These are phyloP conservation scores for Vitis hybrid DNA, from an alignment of 177 flowering plant species.

Conservation along the genomic window DNA sequence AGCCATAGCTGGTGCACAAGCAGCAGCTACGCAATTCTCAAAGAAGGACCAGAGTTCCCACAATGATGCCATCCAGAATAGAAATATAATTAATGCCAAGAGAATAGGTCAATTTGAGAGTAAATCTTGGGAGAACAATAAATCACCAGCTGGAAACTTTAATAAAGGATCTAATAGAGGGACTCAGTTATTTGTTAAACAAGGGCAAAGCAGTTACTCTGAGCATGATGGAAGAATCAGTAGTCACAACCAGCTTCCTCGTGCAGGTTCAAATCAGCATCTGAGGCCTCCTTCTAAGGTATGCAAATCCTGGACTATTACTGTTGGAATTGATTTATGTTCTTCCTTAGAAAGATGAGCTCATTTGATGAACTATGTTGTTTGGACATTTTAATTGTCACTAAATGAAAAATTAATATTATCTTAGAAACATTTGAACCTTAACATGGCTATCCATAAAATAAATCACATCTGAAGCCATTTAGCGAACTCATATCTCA, in stretches of 20 bases:
- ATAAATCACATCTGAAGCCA: no score
- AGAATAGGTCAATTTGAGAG: conserved; percentile 5
- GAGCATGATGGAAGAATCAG: conserved; percentile 16
- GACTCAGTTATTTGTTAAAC: not conserved
- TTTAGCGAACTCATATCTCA: no score
- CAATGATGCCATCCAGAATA: conserved; percentile 9
- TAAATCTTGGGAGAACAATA: conserved; percentile 14
- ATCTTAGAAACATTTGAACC: not conserved
- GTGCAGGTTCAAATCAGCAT: conserved; percentile 5
- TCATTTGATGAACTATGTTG: not conserved
- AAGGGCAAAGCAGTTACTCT: conserved; percentile 4
- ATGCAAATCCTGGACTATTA: not conserved
- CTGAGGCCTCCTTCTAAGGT: conserved; percentile 22
- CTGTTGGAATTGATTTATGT: not conserved
- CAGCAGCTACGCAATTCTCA: conserved; percentile 82
- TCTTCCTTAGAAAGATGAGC: not conserved
- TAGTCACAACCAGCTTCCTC: conserved; percentile 5
- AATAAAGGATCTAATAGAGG: conserved; percentile 6
- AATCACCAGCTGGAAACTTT: conserved; percentile 3
- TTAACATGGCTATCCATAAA: not conserved
- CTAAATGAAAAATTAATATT: not conserved
- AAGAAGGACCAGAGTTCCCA: conserved; percentile 30
- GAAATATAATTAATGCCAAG: conserved; percentile 4
- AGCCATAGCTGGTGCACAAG: conserved; percentile 87
- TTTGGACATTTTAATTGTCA: not conserved